Base-by-base conservation (phyloP, 73 alveolate genomes). In the Blepharisma japonicum region DNA sequence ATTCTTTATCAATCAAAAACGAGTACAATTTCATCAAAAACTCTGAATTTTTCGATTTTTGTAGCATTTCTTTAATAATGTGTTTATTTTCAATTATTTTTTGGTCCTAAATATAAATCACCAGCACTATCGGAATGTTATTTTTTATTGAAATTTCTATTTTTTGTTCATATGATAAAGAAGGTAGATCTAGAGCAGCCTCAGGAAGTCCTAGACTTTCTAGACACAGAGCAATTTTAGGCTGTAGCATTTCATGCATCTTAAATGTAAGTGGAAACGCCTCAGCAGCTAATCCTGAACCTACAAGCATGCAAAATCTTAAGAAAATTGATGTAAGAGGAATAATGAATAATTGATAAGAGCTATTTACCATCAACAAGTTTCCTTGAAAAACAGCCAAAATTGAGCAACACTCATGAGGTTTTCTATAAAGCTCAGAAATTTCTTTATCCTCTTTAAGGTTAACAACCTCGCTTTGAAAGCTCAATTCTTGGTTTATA, bases 281-380 rank as follows among this genome's bases (percentile, higher is more conserved):
- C 23, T 61, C 74, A 61, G 46, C 74, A 39, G 23, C 74, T 8
- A 61, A 2, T 2, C 74, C 74, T 14, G 47, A 14, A 2, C 50
- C 39, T 18, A 61, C 74, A n/a, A 61, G 74, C 46, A 61, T 14
- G 23, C 74, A 61, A 25, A 61, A 61, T 9, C 74, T n/a, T 61
- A 61, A 25, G 23, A 61, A 61, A 20, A 14, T 25, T 1, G 74
- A 61, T 18, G 14, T 25, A 0, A 61, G 14, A 20, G 74, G 74
- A 61, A 61, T 18, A 61, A 14, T 61, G 18, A 61, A 14, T 9
- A 61, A 8, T 18, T 25, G 39, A 25, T 20, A 61, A 14, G 49
- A 14, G 11, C 47, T 9, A 4, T n/a, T 20, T 14, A 61, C 47
- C 11, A 61, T 39, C 14, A 61, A 11, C 5, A 61, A 25, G 3